phyloP scores from a whole-genome alignment of 2,329 filamentous ascomycete species.

The Epichloe aotearoae region DNA sequence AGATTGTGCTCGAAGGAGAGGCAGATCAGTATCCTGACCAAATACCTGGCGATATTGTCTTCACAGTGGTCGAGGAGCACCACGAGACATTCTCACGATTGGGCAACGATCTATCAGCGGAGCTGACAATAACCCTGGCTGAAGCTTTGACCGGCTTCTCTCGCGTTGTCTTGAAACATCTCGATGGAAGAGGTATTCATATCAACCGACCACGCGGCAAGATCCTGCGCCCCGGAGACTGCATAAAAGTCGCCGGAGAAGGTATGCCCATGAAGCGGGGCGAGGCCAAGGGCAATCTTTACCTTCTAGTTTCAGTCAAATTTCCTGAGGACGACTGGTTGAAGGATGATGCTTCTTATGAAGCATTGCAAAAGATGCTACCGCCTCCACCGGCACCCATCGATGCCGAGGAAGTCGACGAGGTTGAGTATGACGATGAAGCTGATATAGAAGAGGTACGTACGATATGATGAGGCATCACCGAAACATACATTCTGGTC shows the following conservation, averaged over 20 bases:
- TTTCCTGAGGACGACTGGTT: constrained; percentile 87
- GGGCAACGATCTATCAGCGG: constrained; percentile 71
- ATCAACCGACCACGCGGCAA: constrained; percentile 70
- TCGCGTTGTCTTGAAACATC: constrained; percentile 77
- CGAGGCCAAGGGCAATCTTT: constrained; percentile 75
- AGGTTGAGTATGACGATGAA: constrained; percentile 76
- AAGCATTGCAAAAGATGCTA: constrained; percentile 57
- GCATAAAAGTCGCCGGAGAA: constrained; percentile 75
- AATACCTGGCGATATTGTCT: constrained; percentile 85
- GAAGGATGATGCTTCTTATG: constrained; percentile 54
- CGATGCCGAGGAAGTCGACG: constrained; percentile 63
- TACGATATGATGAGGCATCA: background rate
- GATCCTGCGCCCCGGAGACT: constrained; percentile 68
- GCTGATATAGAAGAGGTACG: constrained; percentile 67
- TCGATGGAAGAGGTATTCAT: constrained; percentile 83
- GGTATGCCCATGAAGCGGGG: constrained; percentile 89
- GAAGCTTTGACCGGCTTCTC: constrained; percentile 86
- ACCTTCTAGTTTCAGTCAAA: constrained; percentile 69
- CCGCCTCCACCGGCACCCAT: constrained; percentile 51
- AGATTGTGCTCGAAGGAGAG: constrained; percentile 82
- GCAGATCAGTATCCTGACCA: constrained; percentile 86
- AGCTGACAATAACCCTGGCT: constrained; percentile 65
- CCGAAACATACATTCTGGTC: background rate
- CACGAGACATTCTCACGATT: constrained; percentile 74
- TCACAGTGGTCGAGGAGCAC: constrained; percentile 67